phyloP scores from a whole-genome alignment of 2,329 filamentous ascomycete species.

The Fusarium sp. region DNA sequence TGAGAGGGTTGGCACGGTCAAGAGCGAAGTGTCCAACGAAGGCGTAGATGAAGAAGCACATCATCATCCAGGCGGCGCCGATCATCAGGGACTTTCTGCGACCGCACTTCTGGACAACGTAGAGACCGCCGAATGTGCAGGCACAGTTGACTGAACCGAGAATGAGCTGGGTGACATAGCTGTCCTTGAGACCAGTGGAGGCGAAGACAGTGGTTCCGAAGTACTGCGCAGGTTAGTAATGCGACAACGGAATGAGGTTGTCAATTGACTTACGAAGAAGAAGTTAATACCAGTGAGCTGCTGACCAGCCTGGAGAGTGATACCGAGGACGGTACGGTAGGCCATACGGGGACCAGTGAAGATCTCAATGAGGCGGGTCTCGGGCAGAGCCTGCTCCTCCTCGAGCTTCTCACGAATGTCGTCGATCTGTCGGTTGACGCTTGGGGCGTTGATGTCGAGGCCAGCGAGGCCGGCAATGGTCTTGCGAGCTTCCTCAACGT shows the following conservation, averaged over 20 bases:
- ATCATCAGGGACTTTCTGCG: slow-evolving; percentile 70
- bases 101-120: slow-evolving; percentile 71
- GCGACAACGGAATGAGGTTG: too few relatives aligned
- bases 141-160: slow-evolving; percentile 73
- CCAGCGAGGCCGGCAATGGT: slow-evolving; percentile 59
- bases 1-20: slow-evolving; percentile 50
- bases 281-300: slow-evolving; percentile 70
- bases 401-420: slow-evolving; percentile 63
- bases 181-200: slow-evolving; percentile 70
- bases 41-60: slow-evolving; percentile 61
- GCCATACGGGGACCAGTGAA: slow-evolving; percentile 74
- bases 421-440: slow-evolving; percentile 58
- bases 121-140: slow-evolving; percentile 72
- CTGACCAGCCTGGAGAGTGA: slow-evolving; percentile 71
- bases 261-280: slow-evolving; percentile 57
- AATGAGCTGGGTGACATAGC: slow-evolving; percentile 74
- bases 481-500: slow-evolving; percentile 57
- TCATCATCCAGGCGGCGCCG: slow-evolving; percentile 69
- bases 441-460: slow-evolving; percentile 49
- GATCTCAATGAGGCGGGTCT: slow-evolving; percentile 65
- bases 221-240: slow-evolving; percentile 46
- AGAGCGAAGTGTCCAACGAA: slow-evolving; percentile 59
- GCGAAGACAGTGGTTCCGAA: slow-evolving; percentile 73
- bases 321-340: slow-evolving; percentile 70
- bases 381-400: slow-evolving; percentile 55